A percentile compares a stretch with the other conserved stretches of the same genome.
Conservation (phyloP, 345 rosid species). For the Salix arbutifolia region DNA sequence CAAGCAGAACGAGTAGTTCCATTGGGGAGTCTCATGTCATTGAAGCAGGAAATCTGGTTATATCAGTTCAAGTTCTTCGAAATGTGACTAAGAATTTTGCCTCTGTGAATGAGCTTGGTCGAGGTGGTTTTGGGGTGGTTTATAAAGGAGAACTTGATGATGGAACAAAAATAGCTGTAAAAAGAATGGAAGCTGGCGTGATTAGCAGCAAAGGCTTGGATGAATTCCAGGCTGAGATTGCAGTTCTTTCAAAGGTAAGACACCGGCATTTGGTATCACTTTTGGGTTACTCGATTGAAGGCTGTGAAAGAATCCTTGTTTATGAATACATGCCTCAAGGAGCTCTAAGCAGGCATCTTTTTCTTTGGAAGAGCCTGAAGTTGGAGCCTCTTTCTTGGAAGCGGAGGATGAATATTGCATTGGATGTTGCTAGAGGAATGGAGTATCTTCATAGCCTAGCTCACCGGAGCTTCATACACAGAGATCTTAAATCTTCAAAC, state of each 20-base stretch:
- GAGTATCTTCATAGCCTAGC: conserved; percentile 74
- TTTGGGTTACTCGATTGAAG: conserved; percentile 63
- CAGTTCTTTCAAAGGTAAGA: conserved; percentile 69
- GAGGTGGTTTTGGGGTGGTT: conserved; percentile 78
- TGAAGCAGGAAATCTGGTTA: conserved; percentile 64
- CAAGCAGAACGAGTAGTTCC: conserved; percentile 43
- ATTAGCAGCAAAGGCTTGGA: conserved; percentile 55
- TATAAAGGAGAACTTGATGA: conserved; percentile 66
- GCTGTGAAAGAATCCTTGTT: conserved; percentile 62
- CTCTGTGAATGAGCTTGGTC: conserved; percentile 65
- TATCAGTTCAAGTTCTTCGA: conserved; percentile 74
- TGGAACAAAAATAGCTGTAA: conserved; percentile 72
- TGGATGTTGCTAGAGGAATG: conserved; percentile 81
- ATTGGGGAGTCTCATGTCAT: conserved; percentile 54
- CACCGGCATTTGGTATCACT: conserved; percentile 75
- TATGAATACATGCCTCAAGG: conserved; percentile 82
- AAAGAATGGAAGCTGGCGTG: conserved; percentile 70
- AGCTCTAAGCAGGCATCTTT: conserved; percentile 70
- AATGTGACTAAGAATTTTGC: conserved; percentile 65
- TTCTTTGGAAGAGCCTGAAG: conserved; percentile 60
- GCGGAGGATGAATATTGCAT: conserved; percentile 56
- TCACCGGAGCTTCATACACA: conserved; percentile 68
- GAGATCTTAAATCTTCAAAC: conserved; percentile 76
- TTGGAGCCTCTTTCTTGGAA: conserved; percentile 75
- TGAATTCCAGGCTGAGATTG: conserved; percentile 71